Percentiles rank a stretch among this genome's conserved stretches.
phyloP scores from a whole-genome alignment of 768 basidiomycete genomes.

The Suillus subaureus region DNA sequence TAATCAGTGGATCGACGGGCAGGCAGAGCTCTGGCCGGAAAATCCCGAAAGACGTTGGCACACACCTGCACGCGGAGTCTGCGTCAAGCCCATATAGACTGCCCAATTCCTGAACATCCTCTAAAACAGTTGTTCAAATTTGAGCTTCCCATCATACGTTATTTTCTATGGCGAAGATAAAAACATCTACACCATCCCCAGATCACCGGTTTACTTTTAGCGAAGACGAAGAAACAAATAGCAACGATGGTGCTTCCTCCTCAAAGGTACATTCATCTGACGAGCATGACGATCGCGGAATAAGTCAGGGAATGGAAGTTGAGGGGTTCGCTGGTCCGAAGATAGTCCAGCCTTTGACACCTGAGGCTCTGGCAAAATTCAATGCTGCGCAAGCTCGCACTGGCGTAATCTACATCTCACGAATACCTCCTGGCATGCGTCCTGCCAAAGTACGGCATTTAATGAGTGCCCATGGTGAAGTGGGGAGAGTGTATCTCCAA shows the following conservation, averaged over 20 bases:
- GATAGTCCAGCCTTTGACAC: constrained; percentile 71
- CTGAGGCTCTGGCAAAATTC: constrained; percentile 75
- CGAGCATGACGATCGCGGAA: constrained; percentile 16
- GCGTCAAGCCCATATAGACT: too few relatives aligned
- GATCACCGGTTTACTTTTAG: constrained; percentile 1
- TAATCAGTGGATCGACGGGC: too few relatives aligned
- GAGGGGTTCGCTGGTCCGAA: constrained; percentile 65
- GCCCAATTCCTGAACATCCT: too few relatives aligned
- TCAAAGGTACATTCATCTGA: background rate
- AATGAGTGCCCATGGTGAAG: constrained; percentile 85
- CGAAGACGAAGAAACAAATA: background rate
- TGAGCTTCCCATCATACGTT: too few relatives aligned
- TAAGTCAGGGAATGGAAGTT: constrained; percentile 55
- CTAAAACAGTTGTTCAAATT: too few relatives aligned
- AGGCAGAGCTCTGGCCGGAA: too few relatives aligned
- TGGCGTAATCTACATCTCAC: constrained; percentile 92
- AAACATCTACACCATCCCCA: background rate
- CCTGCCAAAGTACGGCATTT: constrained; percentile 95
- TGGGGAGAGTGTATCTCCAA: constrained; percentile 91
- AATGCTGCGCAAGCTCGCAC: constrained; percentile 72
- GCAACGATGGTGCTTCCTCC: background rate
- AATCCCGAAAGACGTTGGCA: too few relatives aligned
- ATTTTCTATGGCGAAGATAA: background rate
- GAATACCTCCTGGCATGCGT: constrained; percentile 97
- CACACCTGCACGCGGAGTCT: too few relatives aligned